Evolutionary conservation across 352 stramenopile genomes (phyloP).

Genomic region (Phytophthora sp.): DNA sequence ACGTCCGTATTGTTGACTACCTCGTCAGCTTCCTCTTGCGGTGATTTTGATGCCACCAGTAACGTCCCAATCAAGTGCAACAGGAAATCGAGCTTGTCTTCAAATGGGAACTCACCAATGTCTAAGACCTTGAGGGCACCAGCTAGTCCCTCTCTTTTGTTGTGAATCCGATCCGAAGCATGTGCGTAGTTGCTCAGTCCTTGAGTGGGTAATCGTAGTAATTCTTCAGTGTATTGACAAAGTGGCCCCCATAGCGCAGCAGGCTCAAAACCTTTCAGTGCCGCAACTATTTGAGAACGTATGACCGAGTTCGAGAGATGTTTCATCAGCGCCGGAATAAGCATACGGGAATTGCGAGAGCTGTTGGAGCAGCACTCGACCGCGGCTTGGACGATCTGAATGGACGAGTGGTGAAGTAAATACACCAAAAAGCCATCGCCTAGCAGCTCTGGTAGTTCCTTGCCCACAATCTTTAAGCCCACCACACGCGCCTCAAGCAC

Average conservation of each 20-base stretch:
- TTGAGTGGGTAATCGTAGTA: slow-evolving; percentile 25
- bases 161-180: slow-evolving; percentile 35
- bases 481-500: slow-evolving; percentile 74
- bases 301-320: slow-evolving; percentile 73
- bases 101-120: slow-evolving; percentile 55
- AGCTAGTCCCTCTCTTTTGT: slow-evolving; percentile 60
- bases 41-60: slow-evolving; percentile 40
- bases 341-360: slow-evolving; percentile 78
- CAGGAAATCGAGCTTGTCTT: slow-evolving; percentile 75
- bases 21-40: slow-evolving; percentile 14
- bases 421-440: slow-evolving; percentile 87
- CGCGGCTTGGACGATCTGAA: slow-evolving; percentile 76
- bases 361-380: slow-evolving; percentile 85
- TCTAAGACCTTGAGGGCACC: slow-evolving; percentile 76
- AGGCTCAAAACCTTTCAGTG: slow-evolving; percentile 76
- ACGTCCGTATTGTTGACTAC: slow-evolving; percentile 38
- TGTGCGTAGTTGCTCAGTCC: slow-evolving; percentile 20
- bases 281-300: slow-evolving; percentile 68
- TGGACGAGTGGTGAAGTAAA: slow-evolving; percentile 75
- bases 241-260: slow-evolving; percentile 68
- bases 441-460: slow-evolving; percentile 80
- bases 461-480: slow-evolving; percentile 83
- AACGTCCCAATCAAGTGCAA: slow-evolving; percentile 68
- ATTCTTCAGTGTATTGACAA: slow-evolving; percentile 69
- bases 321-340: slow-evolving; percentile 84